Conservation (phyloP, 2,329 filamentous ascomycete genomes). For the Bipolaris gigantea region DNA sequence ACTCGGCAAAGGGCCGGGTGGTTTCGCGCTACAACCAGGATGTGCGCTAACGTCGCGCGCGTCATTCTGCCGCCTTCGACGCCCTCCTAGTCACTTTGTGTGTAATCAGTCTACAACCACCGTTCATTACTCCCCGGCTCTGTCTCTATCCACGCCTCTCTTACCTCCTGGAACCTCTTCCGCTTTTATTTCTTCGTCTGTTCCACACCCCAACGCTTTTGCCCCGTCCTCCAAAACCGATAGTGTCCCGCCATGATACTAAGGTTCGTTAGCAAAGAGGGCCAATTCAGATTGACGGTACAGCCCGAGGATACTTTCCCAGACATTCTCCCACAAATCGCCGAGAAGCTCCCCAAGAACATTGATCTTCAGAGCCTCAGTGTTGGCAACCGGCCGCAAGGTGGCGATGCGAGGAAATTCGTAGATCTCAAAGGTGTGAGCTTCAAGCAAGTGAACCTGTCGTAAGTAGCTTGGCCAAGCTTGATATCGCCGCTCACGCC, state of each 20-base stretch:
- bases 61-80: slow-evolving; percentile 23
- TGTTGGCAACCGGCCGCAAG: slow-evolving; percentile 63
- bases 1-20: slow-evolving; percentile 14
- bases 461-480: slow-evolving; percentile 44
- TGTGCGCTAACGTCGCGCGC: slow-evolving; percentile 12
- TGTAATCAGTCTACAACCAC: slow-evolving; percentile 18
- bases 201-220: background rate
- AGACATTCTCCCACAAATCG: slow-evolving; percentile 57
- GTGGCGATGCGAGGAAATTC: slow-evolving; percentile 59
- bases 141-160: background rate
- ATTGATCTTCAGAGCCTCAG: slow-evolving; percentile 58
- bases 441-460: slow-evolving; percentile 60
- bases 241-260: slow-evolving; percentile 65
- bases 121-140: slow-evolving; percentile 15
- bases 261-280: slow-evolving; percentile 53
- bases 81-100: slow-evolving; percentile 11
- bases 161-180: background rate
- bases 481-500: slow-evolving; percentile 21
- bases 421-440: slow-evolving; percentile 57
- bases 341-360: slow-evolving; percentile 62
- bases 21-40: slow-evolving; percentile 15
- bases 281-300: slow-evolving; percentile 83
- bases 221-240: background rate
- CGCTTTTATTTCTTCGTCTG: background rate
- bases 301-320: slow-evolving; percentile 73